Evolutionary conservation across 495 filamentous ascomycete genomes (phyloP).

Genomic region (Cairneyella variabilis): DNA sequence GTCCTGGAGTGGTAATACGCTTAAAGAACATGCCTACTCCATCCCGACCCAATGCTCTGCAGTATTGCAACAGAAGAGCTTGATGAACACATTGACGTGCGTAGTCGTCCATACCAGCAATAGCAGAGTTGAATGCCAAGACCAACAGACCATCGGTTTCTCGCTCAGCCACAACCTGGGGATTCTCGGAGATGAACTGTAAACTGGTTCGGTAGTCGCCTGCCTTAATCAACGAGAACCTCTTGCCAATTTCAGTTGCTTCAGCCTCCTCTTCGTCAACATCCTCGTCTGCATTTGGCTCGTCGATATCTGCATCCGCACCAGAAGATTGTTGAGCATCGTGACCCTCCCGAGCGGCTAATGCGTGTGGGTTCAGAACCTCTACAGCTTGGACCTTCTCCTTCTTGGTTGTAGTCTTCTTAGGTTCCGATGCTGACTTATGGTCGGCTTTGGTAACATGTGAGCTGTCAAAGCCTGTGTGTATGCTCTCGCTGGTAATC

Average conservation of each 20-base stretch:
- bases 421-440: conserved; percentile 28
- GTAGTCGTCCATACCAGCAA: conserved; percentile 68
- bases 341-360: conserved; percentile 8
- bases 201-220: conserved; percentile 69
- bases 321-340: conserved; percentile 41
- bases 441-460: conserved; percentile 59
- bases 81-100: conserved; percentile 92
- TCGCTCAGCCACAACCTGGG: conserved; percentile 72
- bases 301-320: conserved; percentile 57
- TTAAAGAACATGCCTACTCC: conserved; percentile 94
- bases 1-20: conserved; percentile 84
- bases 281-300: conserved; percentile 40
- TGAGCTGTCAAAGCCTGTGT: conserved; percentile 88
- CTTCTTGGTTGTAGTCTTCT: conserved; percentile 38
- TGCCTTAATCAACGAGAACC: conserved; percentile 76
- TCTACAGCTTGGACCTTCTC: conserved; percentile 56
- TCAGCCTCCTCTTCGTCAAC: conserved; percentile 71
- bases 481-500: conserved; percentile 89
- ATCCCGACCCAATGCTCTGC: conserved; percentile 79
- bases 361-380: conserved; percentile 68
- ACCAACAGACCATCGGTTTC: conserved; percentile 90
- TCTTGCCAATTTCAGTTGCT: conserved; percentile 67
- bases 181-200: conserved; percentile 71
- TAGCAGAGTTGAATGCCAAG: conserved; percentile 83
- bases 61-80: conserved; percentile 89